Base-by-base conservation (phyloP, 306 rosid species). In the Hippophae rhamnoides region DNA sequence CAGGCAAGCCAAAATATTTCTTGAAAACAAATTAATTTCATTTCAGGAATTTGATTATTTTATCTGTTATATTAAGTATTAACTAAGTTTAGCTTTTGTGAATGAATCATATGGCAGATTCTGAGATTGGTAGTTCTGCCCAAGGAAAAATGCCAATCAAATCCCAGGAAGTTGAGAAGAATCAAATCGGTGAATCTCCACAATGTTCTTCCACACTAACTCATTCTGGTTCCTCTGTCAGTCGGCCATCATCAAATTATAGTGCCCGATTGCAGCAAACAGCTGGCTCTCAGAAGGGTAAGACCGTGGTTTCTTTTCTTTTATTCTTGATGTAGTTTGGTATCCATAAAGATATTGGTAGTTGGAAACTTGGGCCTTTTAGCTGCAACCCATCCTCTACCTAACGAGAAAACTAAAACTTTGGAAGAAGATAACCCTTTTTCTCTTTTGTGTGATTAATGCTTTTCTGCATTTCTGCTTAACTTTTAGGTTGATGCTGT, bases 241-340 rank as follows among this genome's bases (percentile, higher is more conserved):
- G 78, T 48, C 82, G 86, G 14, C 94, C 95, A 68, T 72, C 92
- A 38, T 86, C 97, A 58, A 88, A 84, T 72, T 73, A 82, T 65
- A 81, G 69, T 66, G 86, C 65, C 63, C 79, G 90, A 57, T 72
- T 90, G 7, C 87, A 86, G 67, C 97, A 76, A 72, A 46, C 54
- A 68, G 61, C 49, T 75, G 88, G 89, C 56, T 31, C 79, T 65
- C 95, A 83, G 73, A 93, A 82, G 83, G 97, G 99, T 93, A 79
- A 5, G 27, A 9, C 14, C 58, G 56, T 69, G 46, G 54, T 56
- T 54, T 54, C 43, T 9, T 11, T 26, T 23, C 23, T 13, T 48
- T 13, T 51, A 26, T 41, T 54, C 58, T 46, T 62, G 43, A 59
- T 25, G 46, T 50, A 50, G 45, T 3, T 65, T 10, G 49, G 54